phyloP scores from a whole-genome alignment of 164 flowering plant species.

The Vitis amurensis region DNA sequence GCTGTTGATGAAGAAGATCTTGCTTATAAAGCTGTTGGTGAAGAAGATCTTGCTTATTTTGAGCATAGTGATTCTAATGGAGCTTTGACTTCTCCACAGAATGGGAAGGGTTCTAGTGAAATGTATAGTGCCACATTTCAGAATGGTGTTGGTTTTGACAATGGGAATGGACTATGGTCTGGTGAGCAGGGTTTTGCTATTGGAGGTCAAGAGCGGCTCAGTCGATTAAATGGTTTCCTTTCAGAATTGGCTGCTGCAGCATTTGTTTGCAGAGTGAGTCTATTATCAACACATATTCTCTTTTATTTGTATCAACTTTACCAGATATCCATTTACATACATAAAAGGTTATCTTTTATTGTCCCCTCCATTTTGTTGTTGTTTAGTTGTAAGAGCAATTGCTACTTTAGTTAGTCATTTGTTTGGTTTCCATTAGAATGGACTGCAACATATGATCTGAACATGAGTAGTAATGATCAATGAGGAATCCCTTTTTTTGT shows the following conservation, averaged over 20 bases:
- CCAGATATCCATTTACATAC: too few species aligned
- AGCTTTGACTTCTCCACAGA: conserved; percentile 20
- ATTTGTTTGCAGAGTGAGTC: conserved; percentile 90
- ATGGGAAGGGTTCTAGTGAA: conserved; percentile 34
- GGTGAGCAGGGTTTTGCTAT: conserved; percentile 95
- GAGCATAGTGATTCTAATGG: conserved; percentile 31
- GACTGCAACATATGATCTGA: too few species aligned
- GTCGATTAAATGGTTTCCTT: conserved; percentile 79
- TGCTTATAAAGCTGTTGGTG: conserved; percentile 63
- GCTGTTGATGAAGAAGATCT: conserved; percentile 67
- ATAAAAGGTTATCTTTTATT: too few species aligned
- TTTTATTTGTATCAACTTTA: too few species aligned
- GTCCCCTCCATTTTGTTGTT: too few species aligned
- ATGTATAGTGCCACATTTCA: conserved; percentile 56
- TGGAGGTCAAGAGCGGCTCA: conserved; percentile 84
- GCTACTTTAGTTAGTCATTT: too few species aligned
- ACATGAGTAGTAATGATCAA: too few species aligned
- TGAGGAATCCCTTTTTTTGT: too few species aligned
- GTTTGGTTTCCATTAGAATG: too few species aligned
- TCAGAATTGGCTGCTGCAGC: conserved; percentile 98
- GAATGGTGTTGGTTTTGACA: conserved; percentile 95
- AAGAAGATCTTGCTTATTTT: conserved; percentile 37
- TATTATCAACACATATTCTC: neutral
- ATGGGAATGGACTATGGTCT: conserved; percentile 83
- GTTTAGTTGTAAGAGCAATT: too few species aligned